Evolutionary conservation across 805 yeast species (phyloP).

Genomic region (Kurtzmaniella fragi): DNA sequence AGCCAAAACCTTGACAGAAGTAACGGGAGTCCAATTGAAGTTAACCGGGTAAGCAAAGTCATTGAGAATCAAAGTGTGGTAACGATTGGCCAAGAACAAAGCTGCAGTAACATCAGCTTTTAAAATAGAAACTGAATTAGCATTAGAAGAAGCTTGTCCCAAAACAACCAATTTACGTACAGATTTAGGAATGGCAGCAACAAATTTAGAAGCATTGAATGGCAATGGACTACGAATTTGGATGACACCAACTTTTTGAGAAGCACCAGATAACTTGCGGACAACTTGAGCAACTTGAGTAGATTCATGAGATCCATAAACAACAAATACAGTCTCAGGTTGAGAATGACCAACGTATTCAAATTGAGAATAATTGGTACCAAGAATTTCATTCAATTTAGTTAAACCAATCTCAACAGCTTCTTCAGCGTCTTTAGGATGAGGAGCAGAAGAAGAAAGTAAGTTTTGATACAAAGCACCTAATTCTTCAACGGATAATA

Average conservation of each 20-base stretch:
- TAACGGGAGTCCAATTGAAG: conserved; percentile 53
- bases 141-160: conserved; percentile 41
- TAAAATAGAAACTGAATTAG: conserved; percentile 42
- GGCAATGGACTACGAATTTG: conserved; percentile 78
- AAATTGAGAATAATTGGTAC: conserved; percentile 53
- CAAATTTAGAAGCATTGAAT: conserved; percentile 60
- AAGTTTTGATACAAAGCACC: conserved; percentile 35
- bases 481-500: conserved; percentile 39
- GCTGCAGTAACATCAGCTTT: conserved; percentile 73
- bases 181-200: conserved; percentile 51
- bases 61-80: conserved; percentile 35
- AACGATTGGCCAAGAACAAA: conserved; percentile 47
- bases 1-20: conserved; percentile 44
- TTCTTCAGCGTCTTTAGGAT: conserved; percentile 25
- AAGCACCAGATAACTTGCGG: conserved; percentile 23
- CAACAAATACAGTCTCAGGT: conserved; percentile 73
- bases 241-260: conserved; percentile 55
- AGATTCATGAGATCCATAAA: conserved; percentile 71
- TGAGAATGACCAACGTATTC: conserved; percentile 62
- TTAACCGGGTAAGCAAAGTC: conserved; percentile 50
- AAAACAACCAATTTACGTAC: conserved; percentile 62
- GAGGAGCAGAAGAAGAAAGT: conserved; percentile 15
- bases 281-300: conserved; percentile 47
- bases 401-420: conserved; percentile 43
- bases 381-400: conserved; percentile 49